These are phyloP conservation scores for Flaveria sonorensis DNA, from an alignment of 129 eudicot species.

Conservation along the genomic window DNA sequence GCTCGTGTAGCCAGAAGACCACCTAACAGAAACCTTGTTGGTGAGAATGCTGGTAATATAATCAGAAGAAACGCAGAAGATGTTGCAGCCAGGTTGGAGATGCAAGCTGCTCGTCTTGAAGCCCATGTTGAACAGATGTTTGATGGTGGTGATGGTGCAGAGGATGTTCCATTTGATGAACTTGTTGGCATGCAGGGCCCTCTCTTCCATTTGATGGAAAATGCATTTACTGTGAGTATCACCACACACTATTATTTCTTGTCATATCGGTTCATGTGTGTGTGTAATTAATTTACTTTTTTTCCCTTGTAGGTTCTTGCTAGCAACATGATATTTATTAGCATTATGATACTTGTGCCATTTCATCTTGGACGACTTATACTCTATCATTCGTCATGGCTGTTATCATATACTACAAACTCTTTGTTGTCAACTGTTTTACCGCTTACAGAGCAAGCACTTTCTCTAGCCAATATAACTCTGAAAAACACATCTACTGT, in stretches of 20 bases:
- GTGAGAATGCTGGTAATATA: slow-evolving; percentile 83
- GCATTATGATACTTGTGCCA: slow-evolving; percentile 79
- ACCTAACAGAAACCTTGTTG: slow-evolving; percentile 61
- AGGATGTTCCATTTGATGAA: slow-evolving; percentile 96
- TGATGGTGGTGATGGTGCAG: slow-evolving; percentile 96
- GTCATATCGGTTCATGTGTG: neutral
- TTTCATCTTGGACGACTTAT: slow-evolving; percentile 78
- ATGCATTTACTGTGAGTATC: slow-evolving; percentile 88
- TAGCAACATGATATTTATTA: slow-evolving; percentile 91
- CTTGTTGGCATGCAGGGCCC: slow-evolving; percentile 99
- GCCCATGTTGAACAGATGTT: slow-evolving; percentile 96
- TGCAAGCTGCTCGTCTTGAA: slow-evolving; percentile 97
- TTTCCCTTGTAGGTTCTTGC: slow-evolving; percentile 77
- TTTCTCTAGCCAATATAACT: slow-evolving; percentile 75
- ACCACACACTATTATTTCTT: neutral
- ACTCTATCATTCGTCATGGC: slow-evolving; percentile 65
- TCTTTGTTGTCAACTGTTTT: slow-evolving; percentile 65
- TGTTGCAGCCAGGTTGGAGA: slow-evolving; percentile 96
- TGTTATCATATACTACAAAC: slow-evolving; percentile 63
- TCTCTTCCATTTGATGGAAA: slow-evolving; percentile 89
- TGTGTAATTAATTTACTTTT: neutral
- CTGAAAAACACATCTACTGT: slow-evolving; percentile 59
- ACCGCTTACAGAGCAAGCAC: slow-evolving; percentile 81
- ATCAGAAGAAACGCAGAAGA: slow-evolving; percentile 89
- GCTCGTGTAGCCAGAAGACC: slow-evolving; percentile 89